Base-by-base conservation (phyloP, 163 green algal genomes). In the Volvox carteri region DNA sequence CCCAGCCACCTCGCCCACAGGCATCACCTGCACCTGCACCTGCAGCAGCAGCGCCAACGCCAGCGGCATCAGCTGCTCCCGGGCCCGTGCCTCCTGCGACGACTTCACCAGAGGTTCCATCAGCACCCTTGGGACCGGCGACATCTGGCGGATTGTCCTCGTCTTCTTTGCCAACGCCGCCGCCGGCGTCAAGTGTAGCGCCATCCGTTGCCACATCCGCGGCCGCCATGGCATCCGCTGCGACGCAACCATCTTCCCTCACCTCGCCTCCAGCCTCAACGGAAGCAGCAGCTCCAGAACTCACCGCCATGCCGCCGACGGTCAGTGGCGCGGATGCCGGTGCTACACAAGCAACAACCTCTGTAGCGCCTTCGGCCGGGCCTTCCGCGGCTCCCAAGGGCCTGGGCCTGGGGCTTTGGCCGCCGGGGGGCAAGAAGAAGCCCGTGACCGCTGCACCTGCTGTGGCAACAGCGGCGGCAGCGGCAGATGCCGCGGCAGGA, bases 401-500 rank as follows among this genome's bases (percentile, higher is more conserved):
- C 19, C 42, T 86, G 18, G 79, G 79, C 44, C 44, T 78, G 62
- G 60, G 79, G 9, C 79, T 86, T 2, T 39, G 48, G 44, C 79
- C 79, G 1, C 9, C 58, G 4, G 56, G 44, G 6, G 21, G 60
- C 18, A 86, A 86, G 79, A 86, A 86, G 62, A 78, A 78, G n/a
- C 42, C 79, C 23, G 41, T 58, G 8, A 16, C 79, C 4, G 1
- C 79, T 2, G 78, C 58, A 28, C 28, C 78, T n/a, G 25, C 42
- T 19, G 62, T 16, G 4, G 62, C 62, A 28, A 6, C 60, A 1
- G 33, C n/a, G 1, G 30, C n/a, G 23, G 58, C 78, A 4, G 58
- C 28, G 9, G 11, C 50, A 54, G 54, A n/a, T n/a, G n/a, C n/a
- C n/a, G n/a, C 78, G 5, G 37, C 54, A 3, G 54, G 37, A 7